These are phyloP conservation scores for Lolium rigidum DNA, from an alignment of 176 grass and related monocot genomes.

Conservation along the genomic window DNA sequence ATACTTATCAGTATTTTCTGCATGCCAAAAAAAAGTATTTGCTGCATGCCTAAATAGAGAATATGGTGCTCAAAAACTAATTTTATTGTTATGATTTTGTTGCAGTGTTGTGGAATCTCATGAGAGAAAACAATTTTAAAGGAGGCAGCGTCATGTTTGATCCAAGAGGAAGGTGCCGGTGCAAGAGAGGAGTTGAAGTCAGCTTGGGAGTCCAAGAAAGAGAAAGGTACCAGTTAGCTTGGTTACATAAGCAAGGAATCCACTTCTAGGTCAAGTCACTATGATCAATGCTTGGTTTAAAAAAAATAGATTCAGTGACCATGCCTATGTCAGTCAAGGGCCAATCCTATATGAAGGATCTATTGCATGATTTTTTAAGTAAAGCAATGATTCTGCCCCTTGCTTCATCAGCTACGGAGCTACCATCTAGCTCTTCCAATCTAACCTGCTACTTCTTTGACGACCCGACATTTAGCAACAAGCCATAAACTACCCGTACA, in stretches of 20 bases:
- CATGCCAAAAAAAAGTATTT: no score
- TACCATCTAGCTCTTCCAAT: not conserved
- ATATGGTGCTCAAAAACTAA: not conserved
- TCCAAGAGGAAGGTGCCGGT: not conserved
- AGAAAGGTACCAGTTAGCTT: not conserved
- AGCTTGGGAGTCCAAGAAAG: not conserved
- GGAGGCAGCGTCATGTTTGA: not conserved
- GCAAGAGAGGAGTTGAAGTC: not conserved
- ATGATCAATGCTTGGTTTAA: not conserved
- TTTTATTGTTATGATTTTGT: not conserved
- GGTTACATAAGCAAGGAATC: not conserved
- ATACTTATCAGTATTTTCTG: not conserved
- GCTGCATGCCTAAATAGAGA: slow-evolving; percentile 3
- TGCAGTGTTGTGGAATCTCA: not conserved
- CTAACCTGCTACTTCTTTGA: not conserved
- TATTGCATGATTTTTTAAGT: not conserved
- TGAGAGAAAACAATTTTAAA: not conserved
- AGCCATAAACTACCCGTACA: not conserved
- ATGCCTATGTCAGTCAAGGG: not conserved
- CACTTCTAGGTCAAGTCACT: not conserved
- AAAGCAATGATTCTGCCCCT: not conserved
- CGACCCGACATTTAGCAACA: not conserved
- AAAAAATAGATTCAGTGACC: not conserved
- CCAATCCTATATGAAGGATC: not conserved
- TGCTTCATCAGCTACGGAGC: not conserved